Base-by-base conservation (phyloP, 495 filamentous ascomycete species). In the Xylaria palmicola region DNA sequence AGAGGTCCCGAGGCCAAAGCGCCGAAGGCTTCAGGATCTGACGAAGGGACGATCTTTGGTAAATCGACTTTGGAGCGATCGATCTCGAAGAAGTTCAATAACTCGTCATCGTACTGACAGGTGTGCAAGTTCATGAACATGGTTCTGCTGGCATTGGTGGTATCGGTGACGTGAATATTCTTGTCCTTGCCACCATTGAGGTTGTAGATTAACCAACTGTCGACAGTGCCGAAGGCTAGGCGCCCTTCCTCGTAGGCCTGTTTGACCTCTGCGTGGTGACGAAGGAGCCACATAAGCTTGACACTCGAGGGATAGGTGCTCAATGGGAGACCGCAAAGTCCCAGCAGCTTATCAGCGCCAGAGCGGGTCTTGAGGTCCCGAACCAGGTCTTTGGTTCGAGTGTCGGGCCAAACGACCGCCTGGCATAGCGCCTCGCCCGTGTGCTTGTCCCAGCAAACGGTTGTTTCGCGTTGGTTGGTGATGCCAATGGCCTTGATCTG, bases 41-140 rank as follows among this genome's bases (percentile, higher is more conserved):
- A 91, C 0, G 92, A 96, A 7, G 90, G 90, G 1, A 96, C 87
- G 67, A 98, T 96, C 66, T 87, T 86, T 20, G 93, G 93, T 10
- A 98, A 79, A 30, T 82, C 81, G 51, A 96, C 78, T 72, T 94
- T 95, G 60, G 75, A 83, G 37, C 75, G 75, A 74, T 95, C 90
- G 60, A 95, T 80, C 34, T 84, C 85, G 73, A 97, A 97, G 77
- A 95, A 98, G 20, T 85, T 77, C 45, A 98, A 79, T 5, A 96
- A 80, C 40, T 79, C 82, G 55, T 94, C 85, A 69, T 95, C 91
- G 70, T 97, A 98, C 68, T 96, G 76, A 29, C 95, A 78, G 5
- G 88, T 94, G 62, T 88, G 83, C 36, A 98, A 81, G 74, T 97
- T 94, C 86, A 96, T 92, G 74, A 97, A 96, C 93, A 96, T 97